Conservation (phyloP, 1,284 basidiomycete genomes). For the Erythrobasidium hasegawianum region DNA sequence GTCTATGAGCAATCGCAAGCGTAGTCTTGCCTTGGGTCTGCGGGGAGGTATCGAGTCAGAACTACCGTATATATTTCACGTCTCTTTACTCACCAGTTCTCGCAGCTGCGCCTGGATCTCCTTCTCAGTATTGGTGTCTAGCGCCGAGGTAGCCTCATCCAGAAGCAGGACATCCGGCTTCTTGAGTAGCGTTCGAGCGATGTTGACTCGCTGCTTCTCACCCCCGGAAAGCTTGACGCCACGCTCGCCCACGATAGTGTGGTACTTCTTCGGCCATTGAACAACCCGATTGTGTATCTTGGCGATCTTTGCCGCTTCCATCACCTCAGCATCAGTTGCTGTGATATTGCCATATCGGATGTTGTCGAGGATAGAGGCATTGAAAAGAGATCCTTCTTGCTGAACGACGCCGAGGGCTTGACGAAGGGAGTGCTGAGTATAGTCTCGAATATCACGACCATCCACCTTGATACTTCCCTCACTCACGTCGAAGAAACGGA, state of each 20-base stretch:
- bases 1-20: slow-evolving; percentile 73
- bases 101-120: slow-evolving; percentile 77
- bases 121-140: slow-evolving; percentile 78
- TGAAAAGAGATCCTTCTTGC: slow-evolving; percentile 49
- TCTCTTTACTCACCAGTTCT: slow-evolving; percentile 56
- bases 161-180: slow-evolving; percentile 78
- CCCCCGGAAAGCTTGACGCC: slow-evolving; percentile 63
- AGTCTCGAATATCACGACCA: slow-evolving; percentile 75
- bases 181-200: slow-evolving; percentile 79
- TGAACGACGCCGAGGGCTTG: slow-evolving; percentile 59
- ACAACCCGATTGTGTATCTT: slow-evolving; percentile 76
- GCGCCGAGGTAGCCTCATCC: slow-evolving; percentile 56
- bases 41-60: no score
- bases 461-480: slow-evolving; percentile 74
- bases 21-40: slow-evolving; percentile 60
- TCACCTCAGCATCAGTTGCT: slow-evolving; percentile 64
- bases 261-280: slow-evolving; percentile 70
- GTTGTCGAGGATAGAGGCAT: slow-evolving; percentile 36
- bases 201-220: slow-evolving; percentile 58
- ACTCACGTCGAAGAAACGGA: slow-evolving; percentile 80
- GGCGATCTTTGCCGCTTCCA: slow-evolving; percentile 66
- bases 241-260: slow-evolving; percentile 74
- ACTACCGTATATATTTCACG: no score
- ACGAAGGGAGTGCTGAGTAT: slow-evolving; percentile 72
- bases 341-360: slow-evolving; percentile 37